Evolutionary conservation across 2,329 filamentous ascomycete genomes (phyloP).

Genomic region (Trichophyton mentagrophytes): DNA sequence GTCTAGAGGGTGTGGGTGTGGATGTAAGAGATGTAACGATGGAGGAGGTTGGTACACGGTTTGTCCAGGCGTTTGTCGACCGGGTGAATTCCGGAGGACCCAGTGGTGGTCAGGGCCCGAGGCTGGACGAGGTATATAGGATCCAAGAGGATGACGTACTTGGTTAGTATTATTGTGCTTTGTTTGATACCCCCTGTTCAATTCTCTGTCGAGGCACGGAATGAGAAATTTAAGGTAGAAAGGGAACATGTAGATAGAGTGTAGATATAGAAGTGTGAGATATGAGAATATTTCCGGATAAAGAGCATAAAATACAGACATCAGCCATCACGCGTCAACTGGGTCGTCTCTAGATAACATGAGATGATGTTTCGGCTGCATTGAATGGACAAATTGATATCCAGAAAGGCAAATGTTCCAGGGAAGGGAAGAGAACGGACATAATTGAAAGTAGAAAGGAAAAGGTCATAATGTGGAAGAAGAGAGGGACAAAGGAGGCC

Average conservation of each 20-base stretch:
- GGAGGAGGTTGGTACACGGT: slow-evolving; percentile 29
- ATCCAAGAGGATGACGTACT: slow-evolving; percentile 25
- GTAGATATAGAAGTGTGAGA: not conserved
- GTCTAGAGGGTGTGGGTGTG: slow-evolving; percentile 45
- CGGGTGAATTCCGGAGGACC: slow-evolving; percentile 26
- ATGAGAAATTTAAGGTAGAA: not conserved
- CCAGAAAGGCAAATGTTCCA: not conserved
- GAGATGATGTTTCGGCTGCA: not conserved
- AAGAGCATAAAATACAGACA: not conserved
- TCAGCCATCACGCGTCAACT: not conserved
- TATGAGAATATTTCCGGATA: not conserved
- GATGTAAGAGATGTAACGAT: slow-evolving; percentile 15
- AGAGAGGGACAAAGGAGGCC: not conserved
- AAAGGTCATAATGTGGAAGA: not conserved
- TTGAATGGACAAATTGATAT: not conserved
- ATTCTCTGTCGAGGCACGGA: not conserved
- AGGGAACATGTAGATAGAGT: not conserved
- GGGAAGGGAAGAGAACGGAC: not conserved
- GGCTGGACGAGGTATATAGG: slow-evolving; percentile 29
- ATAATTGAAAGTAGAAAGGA: not conserved
- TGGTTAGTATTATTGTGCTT: not conserved
- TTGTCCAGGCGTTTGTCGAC: slow-evolving; percentile 29
- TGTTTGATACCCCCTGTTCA: not conserved
- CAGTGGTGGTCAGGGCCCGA: slow-evolving; percentile 20
- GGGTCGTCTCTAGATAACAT: not conserved